These are phyloP conservation scores for Nemania serpens DNA, from an alignment of 2,329 filamentous ascomycete genomes.

Conservation along the genomic window DNA sequence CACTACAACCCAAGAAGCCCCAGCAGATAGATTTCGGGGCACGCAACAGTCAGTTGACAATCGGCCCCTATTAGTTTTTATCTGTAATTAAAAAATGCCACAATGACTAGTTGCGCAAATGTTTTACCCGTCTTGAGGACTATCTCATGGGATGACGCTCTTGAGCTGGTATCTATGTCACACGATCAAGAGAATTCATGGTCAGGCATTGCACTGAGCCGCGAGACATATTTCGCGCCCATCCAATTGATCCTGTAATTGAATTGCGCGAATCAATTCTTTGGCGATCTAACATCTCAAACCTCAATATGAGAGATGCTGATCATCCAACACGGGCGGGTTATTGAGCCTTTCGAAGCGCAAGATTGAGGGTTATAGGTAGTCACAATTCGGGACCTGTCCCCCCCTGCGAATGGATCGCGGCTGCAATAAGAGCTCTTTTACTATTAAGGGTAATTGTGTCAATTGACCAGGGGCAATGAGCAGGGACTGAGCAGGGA, in stretches of 20 bases:
- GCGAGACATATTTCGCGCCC: not conserved
- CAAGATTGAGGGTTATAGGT: not conserved
- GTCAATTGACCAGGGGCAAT: not conserved
- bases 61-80: too few relatives aligned
- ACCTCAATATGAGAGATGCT: not conserved
- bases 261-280: slow-evolving; percentile 1
- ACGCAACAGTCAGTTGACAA: too few relatives aligned
- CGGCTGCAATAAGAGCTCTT: not conserved
- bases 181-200: not conserved
- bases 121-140: too few relatives aligned
- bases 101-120: too few relatives aligned
- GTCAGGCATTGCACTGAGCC: not conserved
- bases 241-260: not conserved
- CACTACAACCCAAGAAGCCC: too few relatives aligned
- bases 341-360: not conserved
- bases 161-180: not conserved
- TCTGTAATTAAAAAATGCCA: too few relatives aligned
- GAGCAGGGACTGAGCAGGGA: not conserved
- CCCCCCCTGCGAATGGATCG: not conserved
- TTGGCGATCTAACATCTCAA: slow-evolving; percentile 7
- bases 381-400: not conserved
- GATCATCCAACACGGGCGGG: slow-evolving; percentile 3
- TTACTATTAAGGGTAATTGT: slow-evolving; percentile 14
- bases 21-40: too few relatives aligned
- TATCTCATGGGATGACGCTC: too few relatives aligned